Evolutionary conservation across 78 protist species (phyloP).

Genomic region (Tieghemostelium lacteum): DNA sequence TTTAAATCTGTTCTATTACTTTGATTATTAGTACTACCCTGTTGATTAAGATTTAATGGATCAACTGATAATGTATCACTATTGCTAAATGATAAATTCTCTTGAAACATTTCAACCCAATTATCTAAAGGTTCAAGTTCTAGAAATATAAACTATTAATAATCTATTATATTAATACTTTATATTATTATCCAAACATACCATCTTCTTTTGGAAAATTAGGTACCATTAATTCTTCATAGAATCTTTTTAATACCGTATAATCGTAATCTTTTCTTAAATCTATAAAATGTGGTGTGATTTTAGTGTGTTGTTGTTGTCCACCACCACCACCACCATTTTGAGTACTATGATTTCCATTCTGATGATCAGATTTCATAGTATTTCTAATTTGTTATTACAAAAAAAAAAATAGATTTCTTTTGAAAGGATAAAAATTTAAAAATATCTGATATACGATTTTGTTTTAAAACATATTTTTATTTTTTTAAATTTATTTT

Average conservation of each 20-base stretch:
- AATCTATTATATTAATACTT: too few species aligned
- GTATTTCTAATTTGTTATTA: too few species aligned
- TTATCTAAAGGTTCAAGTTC: conserved; percentile 69
- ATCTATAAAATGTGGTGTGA: conserved; percentile 12
- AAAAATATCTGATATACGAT: too few species aligned
- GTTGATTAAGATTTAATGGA: background rate
- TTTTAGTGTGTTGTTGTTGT: conserved; percentile 3
- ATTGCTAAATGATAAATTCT: background rate
- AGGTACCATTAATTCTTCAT: conserved; percentile 50
- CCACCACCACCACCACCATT: too few species aligned
- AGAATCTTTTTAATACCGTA: conserved; percentile 22
- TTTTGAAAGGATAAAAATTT: too few species aligned
- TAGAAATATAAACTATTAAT: background rate
- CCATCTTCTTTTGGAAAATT: conserved; percentile 72
- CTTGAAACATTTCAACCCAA: conserved; percentile 72
- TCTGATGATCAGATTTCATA: too few species aligned
- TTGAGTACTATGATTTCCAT: too few species aligned
- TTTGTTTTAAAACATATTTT: too few species aligned
- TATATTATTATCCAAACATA: too few species aligned
- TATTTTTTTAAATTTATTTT: too few species aligned
- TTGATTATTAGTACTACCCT: background rate
- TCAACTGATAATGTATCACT: background rate
- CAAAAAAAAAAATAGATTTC: too few species aligned
- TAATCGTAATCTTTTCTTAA: conserved; percentile 22
- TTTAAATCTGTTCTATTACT: background rate